These are phyloP conservation scores for Apiotrichum sp. DNA, from an alignment of 1,284 basidiomycete species.

Conservation along the genomic window DNA sequence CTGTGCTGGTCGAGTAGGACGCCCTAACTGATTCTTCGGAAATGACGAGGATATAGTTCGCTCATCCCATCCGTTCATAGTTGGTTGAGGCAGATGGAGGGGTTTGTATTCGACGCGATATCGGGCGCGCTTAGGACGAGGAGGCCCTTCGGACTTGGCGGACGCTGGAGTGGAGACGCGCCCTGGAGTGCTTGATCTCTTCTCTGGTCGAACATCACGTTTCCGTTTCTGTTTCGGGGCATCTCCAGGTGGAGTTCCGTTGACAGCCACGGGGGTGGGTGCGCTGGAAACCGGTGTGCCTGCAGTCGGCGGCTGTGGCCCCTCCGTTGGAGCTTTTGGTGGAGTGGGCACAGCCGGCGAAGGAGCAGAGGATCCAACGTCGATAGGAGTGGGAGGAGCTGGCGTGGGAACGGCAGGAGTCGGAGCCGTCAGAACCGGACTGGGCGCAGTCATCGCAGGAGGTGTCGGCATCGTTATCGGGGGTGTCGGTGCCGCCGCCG, in stretches of 20 bases:
- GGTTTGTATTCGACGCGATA: slow-evolving; percentile 90
- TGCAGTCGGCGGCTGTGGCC: background rate
- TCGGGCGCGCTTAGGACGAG: slow-evolving; percentile 50
- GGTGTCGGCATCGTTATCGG: slow-evolving; percentile 1
- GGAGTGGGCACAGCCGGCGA: background rate
- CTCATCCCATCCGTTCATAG: slow-evolving; percentile 79
- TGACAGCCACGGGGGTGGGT: background rate
- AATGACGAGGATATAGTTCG: slow-evolving; percentile 55
- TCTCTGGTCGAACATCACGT: background rate
- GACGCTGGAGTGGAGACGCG: slow-evolving; percentile 7
- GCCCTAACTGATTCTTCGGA: slow-evolving; percentile 55
- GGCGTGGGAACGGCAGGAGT: background rate
- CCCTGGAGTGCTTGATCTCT: background rate
- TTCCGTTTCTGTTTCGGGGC: background rate
- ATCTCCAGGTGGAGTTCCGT: background rate
- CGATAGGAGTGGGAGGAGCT: background rate
- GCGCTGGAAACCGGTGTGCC: background rate
- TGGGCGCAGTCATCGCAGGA: background rate
- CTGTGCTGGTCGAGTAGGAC: slow-evolving; percentile 55
- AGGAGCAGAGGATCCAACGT: background rate
- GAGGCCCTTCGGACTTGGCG: slow-evolving; percentile 7
- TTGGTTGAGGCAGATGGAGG: slow-evolving; percentile 66
- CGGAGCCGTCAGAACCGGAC: background rate
- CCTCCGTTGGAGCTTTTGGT: background rate
- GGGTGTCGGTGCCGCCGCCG: background rate